phyloP scores from a whole-genome alignment of 352 stramenopile species.

The Phytophthora ramorum region DNA sequence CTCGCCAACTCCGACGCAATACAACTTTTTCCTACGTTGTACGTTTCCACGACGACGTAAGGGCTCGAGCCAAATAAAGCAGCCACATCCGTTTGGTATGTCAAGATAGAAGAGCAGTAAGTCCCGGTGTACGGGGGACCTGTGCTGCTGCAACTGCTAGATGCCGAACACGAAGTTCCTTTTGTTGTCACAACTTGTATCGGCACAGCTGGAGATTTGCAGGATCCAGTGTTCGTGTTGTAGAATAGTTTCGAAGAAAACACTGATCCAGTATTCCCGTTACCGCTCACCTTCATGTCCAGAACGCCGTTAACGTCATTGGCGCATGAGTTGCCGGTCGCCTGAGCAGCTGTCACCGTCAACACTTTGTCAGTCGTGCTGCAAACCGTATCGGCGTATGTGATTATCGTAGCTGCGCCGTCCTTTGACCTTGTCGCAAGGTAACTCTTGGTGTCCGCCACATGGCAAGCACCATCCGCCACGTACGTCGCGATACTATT shows the following conservation, averaged over 20 bases:
- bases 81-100: background rate
- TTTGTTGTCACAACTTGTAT: background rate
- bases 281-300: background rate
- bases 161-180: background rate
- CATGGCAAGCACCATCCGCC: background rate
- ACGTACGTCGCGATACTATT: background rate
- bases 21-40: background rate
- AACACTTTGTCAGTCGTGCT: background rate
- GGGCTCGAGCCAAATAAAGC: background rate
- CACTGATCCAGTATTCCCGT: background rate
- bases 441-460: background rate
- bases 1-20: background rate
- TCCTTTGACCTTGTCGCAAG: background rate
- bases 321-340: background rate
- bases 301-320: background rate
- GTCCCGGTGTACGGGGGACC: background rate
- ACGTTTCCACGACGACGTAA: background rate
- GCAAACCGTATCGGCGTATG: background rate
- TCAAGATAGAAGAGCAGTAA: background rate
- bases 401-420: background rate
- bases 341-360: background rate
- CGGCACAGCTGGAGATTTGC: background rate
- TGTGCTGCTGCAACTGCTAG: background rate
- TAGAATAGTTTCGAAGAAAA: background rate
- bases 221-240: background rate